phyloP scores from a whole-genome alignment of 495 filamentous ascomycete species.

The Ascodesmis nigricans region DNA sequence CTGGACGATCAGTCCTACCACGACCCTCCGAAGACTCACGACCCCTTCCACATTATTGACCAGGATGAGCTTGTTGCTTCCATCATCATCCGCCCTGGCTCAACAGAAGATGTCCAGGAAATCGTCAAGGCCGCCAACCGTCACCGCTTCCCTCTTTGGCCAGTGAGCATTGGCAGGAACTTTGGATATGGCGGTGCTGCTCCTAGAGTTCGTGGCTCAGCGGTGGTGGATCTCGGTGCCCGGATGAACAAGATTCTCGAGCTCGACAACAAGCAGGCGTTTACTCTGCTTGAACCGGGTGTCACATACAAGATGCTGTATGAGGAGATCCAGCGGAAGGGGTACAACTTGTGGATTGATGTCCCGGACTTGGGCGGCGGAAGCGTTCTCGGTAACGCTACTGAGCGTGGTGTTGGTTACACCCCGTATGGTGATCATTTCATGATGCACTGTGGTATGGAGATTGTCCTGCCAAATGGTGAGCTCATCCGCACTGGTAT shows the following conservation, averaged over 20 bases:
- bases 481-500: slow-evolving; percentile 36
- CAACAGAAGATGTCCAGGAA: slow-evolving; percentile 28
- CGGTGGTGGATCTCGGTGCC: slow-evolving; percentile 32
- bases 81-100: slow-evolving; percentile 25
- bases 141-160: slow-evolving; percentile 30
- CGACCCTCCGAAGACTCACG: slow-evolving; percentile 26
- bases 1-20: slow-evolving; percentile 6
- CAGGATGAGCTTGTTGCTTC: slow-evolving; percentile 27
- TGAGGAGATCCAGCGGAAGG: slow-evolving; percentile 28
- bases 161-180: slow-evolving; percentile 33
- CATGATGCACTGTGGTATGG: slow-evolving; percentile 33
- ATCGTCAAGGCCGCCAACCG: slow-evolving; percentile 29
- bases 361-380: slow-evolving; percentile 36
- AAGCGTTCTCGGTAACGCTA: slow-evolving; percentile 33
- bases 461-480: slow-evolving; percentile 34
- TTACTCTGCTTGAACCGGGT: slow-evolving; percentile 35
- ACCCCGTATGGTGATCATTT: slow-evolving; percentile 33
- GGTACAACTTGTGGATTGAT: slow-evolving; percentile 30
- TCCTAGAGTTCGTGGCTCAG: slow-evolving; percentile 30
- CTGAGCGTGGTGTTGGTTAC: slow-evolving; percentile 37
- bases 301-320: slow-evolving; percentile 34
- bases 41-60: slow-evolving; percentile 26
- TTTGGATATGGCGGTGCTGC: slow-evolving; percentile 37
- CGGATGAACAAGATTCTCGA: slow-evolving; percentile 34
- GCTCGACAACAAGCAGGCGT: slow-evolving; percentile 31